These are phyloP conservation scores for Bruguiera parviflora DNA, from an alignment of 345 rosid genomes.

Conservation along the genomic window DNA sequence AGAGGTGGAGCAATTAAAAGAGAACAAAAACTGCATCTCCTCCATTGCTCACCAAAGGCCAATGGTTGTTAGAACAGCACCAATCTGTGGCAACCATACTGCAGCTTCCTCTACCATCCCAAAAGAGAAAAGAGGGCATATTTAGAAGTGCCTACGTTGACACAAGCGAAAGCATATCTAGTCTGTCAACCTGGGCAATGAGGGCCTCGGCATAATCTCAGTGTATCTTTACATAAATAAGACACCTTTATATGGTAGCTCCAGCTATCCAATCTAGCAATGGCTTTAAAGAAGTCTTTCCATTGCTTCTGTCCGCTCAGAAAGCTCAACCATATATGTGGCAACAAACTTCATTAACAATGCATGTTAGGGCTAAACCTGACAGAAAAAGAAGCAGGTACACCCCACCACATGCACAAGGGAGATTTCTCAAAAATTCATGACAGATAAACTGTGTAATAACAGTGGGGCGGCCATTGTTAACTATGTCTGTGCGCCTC, in stretches of 20 bases:
- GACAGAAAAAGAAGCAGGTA: constrained; percentile 40
- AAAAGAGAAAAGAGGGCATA: not conserved
- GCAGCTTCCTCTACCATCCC: constrained; percentile 1
- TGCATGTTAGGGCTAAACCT: constrained; percentile 28
- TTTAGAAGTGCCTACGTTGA: not conserved
- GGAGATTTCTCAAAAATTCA: constrained; percentile 4
- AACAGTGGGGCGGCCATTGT: constrained; percentile 7
- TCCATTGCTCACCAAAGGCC: not conserved
- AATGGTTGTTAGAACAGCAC: not conserved
- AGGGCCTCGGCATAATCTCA: constrained; percentile 4
- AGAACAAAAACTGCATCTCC: not conserved
- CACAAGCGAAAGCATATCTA: constrained; percentile 23
- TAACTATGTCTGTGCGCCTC: constrained; percentile 25
- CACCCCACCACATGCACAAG: constrained; percentile 16
- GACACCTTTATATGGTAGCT: not conserved
- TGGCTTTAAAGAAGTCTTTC: constrained; percentile 5
- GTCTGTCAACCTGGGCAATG: constrained; percentile 31
- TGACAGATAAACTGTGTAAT: constrained; percentile 2
- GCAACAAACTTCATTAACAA: constrained; percentile 12
- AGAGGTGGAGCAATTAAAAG: not conserved
- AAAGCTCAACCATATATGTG: not conserved
- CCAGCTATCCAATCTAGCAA: not conserved
- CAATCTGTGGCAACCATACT: not conserved
- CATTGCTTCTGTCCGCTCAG: constrained; percentile 22
- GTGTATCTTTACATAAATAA: not conserved